phyloP scores from a whole-genome alignment of 2,329 filamentous ascomycete genomes.

The Cladosporium cucumerinum region DNA sequence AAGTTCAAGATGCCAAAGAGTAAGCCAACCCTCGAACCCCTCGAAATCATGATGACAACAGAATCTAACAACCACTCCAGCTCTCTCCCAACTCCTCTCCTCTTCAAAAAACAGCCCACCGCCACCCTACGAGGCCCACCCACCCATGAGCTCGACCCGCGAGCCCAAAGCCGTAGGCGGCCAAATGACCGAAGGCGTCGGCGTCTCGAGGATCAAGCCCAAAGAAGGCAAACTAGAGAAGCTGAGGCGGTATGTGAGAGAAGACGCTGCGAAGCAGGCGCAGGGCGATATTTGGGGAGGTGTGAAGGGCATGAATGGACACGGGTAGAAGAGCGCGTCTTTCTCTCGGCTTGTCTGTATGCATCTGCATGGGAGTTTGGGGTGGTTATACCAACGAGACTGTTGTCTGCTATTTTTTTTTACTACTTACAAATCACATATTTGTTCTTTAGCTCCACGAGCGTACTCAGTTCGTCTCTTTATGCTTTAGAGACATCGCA shows the following conservation, averaged over 20 bases:
- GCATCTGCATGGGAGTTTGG: too few relatives aligned
- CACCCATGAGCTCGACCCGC: constrained; percentile 14
- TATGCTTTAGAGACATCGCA: constrained; percentile 27
- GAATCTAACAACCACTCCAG: background rate
- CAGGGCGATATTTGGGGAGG: constrained; percentile 13
- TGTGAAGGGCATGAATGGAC: constrained; percentile 7
- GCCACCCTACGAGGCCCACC: constrained; percentile 2
- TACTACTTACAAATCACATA: background rate
- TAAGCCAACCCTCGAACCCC: background rate
- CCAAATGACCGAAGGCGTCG: constrained; percentile 13
- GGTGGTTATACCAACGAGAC: background rate
- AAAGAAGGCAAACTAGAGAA: constrained; percentile 16
- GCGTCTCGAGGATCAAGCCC: constrained; percentile 4
- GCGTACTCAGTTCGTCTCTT: background rate
- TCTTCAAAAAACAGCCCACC: background rate
- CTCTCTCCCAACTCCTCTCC: constrained; percentile 6
- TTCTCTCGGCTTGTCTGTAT: too few relatives aligned
- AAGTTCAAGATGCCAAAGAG: background rate
- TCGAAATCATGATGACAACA: background rate
- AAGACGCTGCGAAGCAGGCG: constrained; percentile 15
- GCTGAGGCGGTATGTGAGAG: constrained; percentile 5
- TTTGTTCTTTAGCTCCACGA: background rate
- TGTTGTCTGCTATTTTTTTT: background rate
- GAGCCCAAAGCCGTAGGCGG: constrained; percentile 14
- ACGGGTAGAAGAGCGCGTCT: background rate